phyloP scores from a whole-genome alignment of 2,329 filamentous ascomycete species.

The Claviceps digitariae region DNA sequence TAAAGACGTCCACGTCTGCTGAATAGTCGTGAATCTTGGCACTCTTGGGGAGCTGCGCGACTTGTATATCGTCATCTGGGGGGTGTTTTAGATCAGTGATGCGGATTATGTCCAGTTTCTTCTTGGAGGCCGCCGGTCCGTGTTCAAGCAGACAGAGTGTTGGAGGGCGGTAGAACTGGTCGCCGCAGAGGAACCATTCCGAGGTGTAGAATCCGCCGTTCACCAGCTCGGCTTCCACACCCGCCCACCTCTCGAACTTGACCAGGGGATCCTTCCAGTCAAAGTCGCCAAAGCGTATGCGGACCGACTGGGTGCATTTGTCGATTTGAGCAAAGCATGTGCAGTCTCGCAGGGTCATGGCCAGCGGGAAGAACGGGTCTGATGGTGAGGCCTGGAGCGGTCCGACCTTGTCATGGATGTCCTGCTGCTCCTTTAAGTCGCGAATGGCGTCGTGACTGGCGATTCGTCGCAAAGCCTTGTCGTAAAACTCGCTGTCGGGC shows the following conservation, averaged over 20 bases:
- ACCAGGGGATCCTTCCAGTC: constrained; percentile 58
- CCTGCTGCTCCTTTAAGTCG: constrained; percentile 23
- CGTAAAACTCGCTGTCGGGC: constrained; percentile 15
- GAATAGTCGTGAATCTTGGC: constrained; percentile 11
- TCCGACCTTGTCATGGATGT: constrained; percentile 28
- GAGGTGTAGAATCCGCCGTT: constrained; percentile 56
- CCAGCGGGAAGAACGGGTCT: constrained; percentile 43
- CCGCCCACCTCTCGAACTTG: constrained; percentile 57
- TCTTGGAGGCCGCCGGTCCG: not conserved
- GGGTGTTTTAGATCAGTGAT: constrained; percentile 6
- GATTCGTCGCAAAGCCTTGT: constrained; percentile 15
- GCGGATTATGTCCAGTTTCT: constrained; percentile 10
- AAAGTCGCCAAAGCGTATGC: constrained; percentile 57
- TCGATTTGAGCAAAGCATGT: constrained; percentile 56
- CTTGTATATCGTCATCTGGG: not conserved
- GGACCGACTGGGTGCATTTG: constrained; percentile 21
- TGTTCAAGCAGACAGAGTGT: constrained; percentile 17
- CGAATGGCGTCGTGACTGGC: constrained; percentile 22
- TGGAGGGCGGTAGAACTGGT: constrained; percentile 21
- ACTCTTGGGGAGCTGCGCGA: not conserved
- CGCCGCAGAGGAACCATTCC: constrained; percentile 22
- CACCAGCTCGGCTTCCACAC: constrained; percentile 48
- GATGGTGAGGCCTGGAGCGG: constrained; percentile 28
- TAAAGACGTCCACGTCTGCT: constrained; percentile 8
- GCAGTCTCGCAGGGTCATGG: constrained; percentile 73